Conservation (phyloP, 1,284 basidiomycete genomes). For the Apiotrichum gracile region DNA sequence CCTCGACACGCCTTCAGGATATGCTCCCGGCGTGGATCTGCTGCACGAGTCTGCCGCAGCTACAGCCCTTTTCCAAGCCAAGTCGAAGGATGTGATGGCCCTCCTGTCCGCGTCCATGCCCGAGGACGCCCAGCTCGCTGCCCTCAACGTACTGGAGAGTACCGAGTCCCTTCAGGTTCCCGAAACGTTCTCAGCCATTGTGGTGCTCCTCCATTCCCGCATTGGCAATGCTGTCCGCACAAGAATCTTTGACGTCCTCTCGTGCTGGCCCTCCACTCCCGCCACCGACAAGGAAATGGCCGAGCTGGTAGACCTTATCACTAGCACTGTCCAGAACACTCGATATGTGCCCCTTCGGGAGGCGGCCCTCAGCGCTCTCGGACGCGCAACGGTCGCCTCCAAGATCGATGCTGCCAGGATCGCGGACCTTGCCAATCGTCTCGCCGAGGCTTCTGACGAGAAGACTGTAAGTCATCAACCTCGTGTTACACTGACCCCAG, state of each 20-base stretch:
- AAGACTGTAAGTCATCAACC: conserved; percentile 1
- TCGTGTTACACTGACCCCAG: conserved; percentile 9
- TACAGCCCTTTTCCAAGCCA: background rate
- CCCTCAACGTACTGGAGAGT: conserved; percentile 1
- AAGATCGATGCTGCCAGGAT: background rate
- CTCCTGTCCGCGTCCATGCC: conserved; percentile 3
- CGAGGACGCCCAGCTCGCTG: conserved; percentile 12
- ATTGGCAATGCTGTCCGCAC: conserved; percentile 11
- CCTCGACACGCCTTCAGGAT: conserved; percentile 2
- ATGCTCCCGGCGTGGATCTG: conserved; percentile 9
- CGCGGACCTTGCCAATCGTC: background rate
- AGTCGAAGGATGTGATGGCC: background rate
- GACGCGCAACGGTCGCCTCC: conserved; percentile 13
- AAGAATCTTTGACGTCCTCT: conserved; percentile 4
- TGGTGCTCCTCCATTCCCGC: background rate
- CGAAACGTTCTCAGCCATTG: background rate
- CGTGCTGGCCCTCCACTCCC: background rate
- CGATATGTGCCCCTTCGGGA: conserved; percentile 35
- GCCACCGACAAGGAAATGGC: background rate
- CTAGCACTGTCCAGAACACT: background rate
- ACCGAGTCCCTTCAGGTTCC: background rate
- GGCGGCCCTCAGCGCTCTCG: conserved; percentile 30
- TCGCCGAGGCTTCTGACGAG: conserved; percentile 8
- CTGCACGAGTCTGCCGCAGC: conserved; percentile 10
- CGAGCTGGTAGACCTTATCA: background rate